Conservation (phyloP, 352 stramenopile species). For the Phytophthora macrochlamydospora region DNA sequence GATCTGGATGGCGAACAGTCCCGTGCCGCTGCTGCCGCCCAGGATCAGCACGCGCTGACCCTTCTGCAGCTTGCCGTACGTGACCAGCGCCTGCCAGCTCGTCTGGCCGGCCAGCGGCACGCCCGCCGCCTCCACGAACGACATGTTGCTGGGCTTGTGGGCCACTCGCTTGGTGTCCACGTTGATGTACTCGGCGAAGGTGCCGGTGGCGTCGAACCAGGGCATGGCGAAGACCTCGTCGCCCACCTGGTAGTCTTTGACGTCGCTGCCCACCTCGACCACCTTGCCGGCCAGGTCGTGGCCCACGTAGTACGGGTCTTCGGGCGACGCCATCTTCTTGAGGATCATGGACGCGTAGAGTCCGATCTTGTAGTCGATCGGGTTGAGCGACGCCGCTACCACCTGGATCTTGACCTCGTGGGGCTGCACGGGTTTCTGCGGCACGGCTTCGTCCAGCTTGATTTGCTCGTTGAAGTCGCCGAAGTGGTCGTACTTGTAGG, state of each 20-base stretch:
- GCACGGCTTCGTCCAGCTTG: slow-evolving; percentile 23
- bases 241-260: slow-evolving; percentile 31
- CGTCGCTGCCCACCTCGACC: slow-evolving; percentile 34
- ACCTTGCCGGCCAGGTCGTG: slow-evolving; percentile 44
- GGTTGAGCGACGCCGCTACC: slow-evolving; percentile 35
- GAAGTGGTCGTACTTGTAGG: slow-evolving; percentile 39
- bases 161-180: slow-evolving; percentile 19
- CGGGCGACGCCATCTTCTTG: slow-evolving; percentile 15
- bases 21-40: slow-evolving; percentile 63
- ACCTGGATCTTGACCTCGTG: slow-evolving; percentile 40
- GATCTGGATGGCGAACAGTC: slow-evolving; percentile 63
- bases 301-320: slow-evolving; percentile 42
- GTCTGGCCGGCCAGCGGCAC: slow-evolving; percentile 34
- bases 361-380: slow-evolving; percentile 26
- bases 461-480: slow-evolving; percentile 33
- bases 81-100: slow-evolving; percentile 39
- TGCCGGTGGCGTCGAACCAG: neutral
- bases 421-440: slow-evolving; percentile 21
- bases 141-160: slow-evolving; percentile 33
- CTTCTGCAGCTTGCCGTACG: slow-evolving; percentile 35
- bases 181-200: slow-evolving; percentile 39
- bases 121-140: slow-evolving; percentile 42
- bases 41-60: slow-evolving; percentile 52
- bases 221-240: slow-evolving; percentile 34
- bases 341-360: slow-evolving; percentile 24